Evolutionary conservation across 2,329 filamentous ascomycete species (phyloP).

Genomic region (Cladosporium sp.): DNA sequence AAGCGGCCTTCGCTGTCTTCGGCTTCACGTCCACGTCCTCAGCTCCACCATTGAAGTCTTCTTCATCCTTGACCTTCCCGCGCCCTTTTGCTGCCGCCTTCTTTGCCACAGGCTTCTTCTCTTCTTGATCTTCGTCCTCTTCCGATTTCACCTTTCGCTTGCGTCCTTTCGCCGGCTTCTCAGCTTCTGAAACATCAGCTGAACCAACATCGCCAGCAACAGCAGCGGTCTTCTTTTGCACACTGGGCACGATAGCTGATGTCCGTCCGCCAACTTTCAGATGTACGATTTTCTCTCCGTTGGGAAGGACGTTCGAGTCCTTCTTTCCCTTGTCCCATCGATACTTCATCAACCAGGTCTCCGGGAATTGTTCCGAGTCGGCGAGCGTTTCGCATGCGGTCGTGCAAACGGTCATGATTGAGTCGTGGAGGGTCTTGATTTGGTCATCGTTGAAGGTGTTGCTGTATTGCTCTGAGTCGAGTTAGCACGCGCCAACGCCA

Average conservation of each 20-base stretch:
- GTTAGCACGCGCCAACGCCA: not conserved
- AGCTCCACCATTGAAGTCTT: conserved; percentile 19
- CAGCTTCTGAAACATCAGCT: conserved; percentile 24
- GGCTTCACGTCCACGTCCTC: conserved; percentile 21
- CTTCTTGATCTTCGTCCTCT: conserved; percentile 31
- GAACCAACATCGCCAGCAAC: conserved; percentile 52
- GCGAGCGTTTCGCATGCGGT: conserved; percentile 75
- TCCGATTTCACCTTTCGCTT: conserved; percentile 38
- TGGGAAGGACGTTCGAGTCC: conserved; percentile 67
- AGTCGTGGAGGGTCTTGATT: conserved; percentile 68
- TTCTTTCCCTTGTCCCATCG: conserved; percentile 81
- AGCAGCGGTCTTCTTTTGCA: conserved; percentile 78
- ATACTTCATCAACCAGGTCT: conserved; percentile 64
- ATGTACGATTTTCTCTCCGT: conserved; percentile 80
- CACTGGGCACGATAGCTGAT: conserved; percentile 78
- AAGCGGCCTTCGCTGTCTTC: conserved; percentile 19
- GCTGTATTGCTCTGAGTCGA: conserved; percentile 71
- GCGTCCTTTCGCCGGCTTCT: conserved; percentile 32
- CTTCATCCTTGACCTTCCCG: conserved; percentile 18
- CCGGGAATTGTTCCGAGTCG: conserved; percentile 80
- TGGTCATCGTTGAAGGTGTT: conserved; percentile 74
- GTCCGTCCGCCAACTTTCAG: conserved; percentile 89
- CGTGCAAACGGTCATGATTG: conserved; percentile 76
- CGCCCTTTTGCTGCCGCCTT: conserved; percentile 11
- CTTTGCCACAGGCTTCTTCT: conserved; percentile 27